Percentiles rank a stretch among this genome's conserved stretches.
These are phyloP conservation scores for Mortierella alpina DNA, from an alignment of 192 early-diverging fungal species.

Conservation along the genomic window DNA sequence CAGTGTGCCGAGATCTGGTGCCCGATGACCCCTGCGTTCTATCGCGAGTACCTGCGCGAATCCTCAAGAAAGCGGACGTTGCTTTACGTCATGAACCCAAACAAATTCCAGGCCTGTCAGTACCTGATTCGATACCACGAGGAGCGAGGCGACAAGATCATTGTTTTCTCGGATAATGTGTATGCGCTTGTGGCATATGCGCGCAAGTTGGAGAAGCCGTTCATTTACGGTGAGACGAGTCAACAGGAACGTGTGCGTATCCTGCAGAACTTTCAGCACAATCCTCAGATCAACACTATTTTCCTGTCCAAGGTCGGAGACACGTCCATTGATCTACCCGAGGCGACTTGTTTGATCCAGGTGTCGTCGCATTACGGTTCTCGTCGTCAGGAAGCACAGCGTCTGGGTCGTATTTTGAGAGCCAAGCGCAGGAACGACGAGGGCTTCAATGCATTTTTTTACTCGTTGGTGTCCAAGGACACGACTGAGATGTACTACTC, in stretches of 20 bases:
- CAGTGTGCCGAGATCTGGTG: slow-evolving; percentile 99
- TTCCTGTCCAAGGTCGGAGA: slow-evolving; percentile 95
- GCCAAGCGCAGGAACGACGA: slow-evolving; percentile 94
- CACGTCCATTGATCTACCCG: slow-evolving; percentile 99
- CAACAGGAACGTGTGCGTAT: slow-evolving; percentile 93
- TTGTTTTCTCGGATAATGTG: slow-evolving; percentile 99
- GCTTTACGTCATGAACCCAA: slow-evolving; percentile 96
- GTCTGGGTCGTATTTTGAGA: slow-evolving; percentile 92
- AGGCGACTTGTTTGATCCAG: slow-evolving; percentile 98
- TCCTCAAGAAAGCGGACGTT: slow-evolving; percentile 84
- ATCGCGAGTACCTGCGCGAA: slow-evolving; percentile 90
- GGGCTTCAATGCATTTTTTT: slow-evolving; percentile 98
- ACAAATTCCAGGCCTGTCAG: slow-evolving; percentile 98
- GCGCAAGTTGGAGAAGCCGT: slow-evolving; percentile 81
- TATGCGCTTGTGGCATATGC: slow-evolving; percentile 95
- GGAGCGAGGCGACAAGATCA: slow-evolving; percentile 94
- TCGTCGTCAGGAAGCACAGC: slow-evolving; percentile 98
- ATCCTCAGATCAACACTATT: slow-evolving; percentile 90
- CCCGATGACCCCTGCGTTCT: slow-evolving; percentile 96
- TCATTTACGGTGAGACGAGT: slow-evolving; percentile 91
- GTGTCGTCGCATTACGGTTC: slow-evolving; percentile 99
- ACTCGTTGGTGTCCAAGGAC: slow-evolving; percentile 97
- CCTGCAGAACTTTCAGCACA: slow-evolving; percentile 94
- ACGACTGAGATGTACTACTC: slow-evolving; percentile 99
- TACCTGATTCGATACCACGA: slow-evolving; percentile 96